Conservation (phyloP, 1,284 basidiomycete genomes). For the Pseudomicrostroma phylloplanum region DNA sequence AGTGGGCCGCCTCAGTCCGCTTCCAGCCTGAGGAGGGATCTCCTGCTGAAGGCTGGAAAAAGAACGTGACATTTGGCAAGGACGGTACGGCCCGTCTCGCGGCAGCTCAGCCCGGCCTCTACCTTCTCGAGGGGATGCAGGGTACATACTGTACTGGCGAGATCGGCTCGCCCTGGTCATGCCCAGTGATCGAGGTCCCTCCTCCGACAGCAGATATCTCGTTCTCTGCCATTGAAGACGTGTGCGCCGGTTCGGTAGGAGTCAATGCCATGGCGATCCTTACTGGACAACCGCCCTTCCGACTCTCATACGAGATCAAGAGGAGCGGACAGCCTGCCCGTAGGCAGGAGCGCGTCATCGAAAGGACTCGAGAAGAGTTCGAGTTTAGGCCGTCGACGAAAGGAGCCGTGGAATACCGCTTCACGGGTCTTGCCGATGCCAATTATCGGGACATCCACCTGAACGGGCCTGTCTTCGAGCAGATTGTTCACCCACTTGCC, state of each 20-base stretch:
- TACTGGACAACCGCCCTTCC: conserved; percentile 85
- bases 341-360: conserved; percentile 58
- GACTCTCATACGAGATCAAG: conserved; percentile 69
- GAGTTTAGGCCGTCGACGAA: conserved; percentile 78
- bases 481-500: conserved; percentile 46
- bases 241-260: conserved; percentile 85
- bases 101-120: conserved; percentile 66
- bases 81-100: conserved; percentile 13
- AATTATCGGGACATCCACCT: conserved; percentile 67
- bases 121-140: conserved; percentile 65
- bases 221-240: conserved; percentile 77
- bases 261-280: conserved; percentile 79
- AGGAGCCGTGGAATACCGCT: conserved; percentile 81
- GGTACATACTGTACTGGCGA: conserved; percentile 62
- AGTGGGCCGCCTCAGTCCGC: conserved; percentile 24
- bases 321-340: conserved; percentile 53
- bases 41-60: conserved; percentile 18
- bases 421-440: conserved; percentile 71
- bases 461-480: conserved; percentile 42
- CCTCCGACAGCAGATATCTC: conserved; percentile 73
- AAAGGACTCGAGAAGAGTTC: conserved; percentile 71
- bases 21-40: conserved; percentile 27
- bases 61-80: conserved; percentile 19
- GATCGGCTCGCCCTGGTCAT: conserved; percentile 39
- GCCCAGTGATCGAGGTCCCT: conserved; percentile 55